Percentiles rank a stretch among this genome's conserved stretches.
These are phyloP conservation scores for Aspergillus oerlinghausenensis DNA, from an alignment of 2,329 filamentous ascomycete genomes.

Conservation along the genomic window DNA sequence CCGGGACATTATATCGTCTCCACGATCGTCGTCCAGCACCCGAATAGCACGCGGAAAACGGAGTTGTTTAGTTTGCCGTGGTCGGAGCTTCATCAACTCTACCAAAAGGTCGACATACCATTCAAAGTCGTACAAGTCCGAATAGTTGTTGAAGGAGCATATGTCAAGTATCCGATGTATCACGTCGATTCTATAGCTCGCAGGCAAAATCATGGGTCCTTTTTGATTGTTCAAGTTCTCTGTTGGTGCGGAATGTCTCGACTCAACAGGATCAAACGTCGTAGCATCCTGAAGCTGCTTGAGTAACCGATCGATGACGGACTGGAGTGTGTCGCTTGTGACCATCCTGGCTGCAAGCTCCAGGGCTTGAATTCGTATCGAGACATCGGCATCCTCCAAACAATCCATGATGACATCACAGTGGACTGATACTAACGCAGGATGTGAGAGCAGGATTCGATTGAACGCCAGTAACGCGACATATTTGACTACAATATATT, in stretches of 20 bases:
- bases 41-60: slow-evolving; percentile 14
- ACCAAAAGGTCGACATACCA: slow-evolving; percentile 94
- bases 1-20: slow-evolving; percentile 26
- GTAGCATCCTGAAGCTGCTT: slow-evolving; percentile 62
- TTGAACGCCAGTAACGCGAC: slow-evolving; percentile 93
- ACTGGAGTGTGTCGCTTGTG: slow-evolving; percentile 74
- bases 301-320: slow-evolving; percentile 81
- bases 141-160: slow-evolving; percentile 85
- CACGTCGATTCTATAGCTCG: slow-evolving; percentile 80
- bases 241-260: background rate
- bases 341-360: slow-evolving; percentile 94
- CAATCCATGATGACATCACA: slow-evolving; percentile 96
- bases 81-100: slow-evolving; percentile 68
- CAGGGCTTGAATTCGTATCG: slow-evolving; percentile 86
- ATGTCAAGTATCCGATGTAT: slow-evolving; percentile 80
- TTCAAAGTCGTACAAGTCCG: slow-evolving; percentile 82
- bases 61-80: slow-evolving; percentile 23
- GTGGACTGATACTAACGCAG: slow-evolving; percentile 81
- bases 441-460: slow-evolving; percentile 85
- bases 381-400: slow-evolving; percentile 92
- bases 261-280: slow-evolving; percentile 7
- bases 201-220: slow-evolving; percentile 51
- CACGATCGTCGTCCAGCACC: slow-evolving; percentile 8
- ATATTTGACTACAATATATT: slow-evolving; percentile 70
- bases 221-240: slow-evolving; percentile 1